Evolutionary conservation across 1,139 yeast genomes (phyloP).

Genomic region (Magnusiomyces starmeri): DNA sequence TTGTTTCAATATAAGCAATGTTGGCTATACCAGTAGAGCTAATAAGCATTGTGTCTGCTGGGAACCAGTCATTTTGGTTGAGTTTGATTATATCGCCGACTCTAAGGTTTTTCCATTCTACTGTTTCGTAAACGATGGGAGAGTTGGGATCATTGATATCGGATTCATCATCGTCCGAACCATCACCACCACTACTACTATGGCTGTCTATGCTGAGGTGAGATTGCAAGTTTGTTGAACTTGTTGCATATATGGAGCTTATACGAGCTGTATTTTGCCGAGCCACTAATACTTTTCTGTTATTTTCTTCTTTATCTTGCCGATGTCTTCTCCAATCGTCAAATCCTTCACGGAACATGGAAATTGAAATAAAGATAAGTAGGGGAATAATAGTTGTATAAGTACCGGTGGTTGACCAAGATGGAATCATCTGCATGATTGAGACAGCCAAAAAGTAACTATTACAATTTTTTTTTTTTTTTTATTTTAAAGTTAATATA

Average conservation of each 20-base stretch:
- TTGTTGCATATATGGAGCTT: not conserved
- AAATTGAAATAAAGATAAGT: slow-evolving; percentile 77
- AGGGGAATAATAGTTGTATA: slow-evolving; percentile 89
- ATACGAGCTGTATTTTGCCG: slow-evolving; percentile 6
- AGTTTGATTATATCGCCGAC: slow-evolving; percentile 81
- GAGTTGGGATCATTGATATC: slow-evolving; percentile 14
- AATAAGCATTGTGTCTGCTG: slow-evolving; percentile 76
- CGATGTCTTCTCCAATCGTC: slow-evolving; percentile 88
- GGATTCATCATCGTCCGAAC: slow-evolving; percentile 2
- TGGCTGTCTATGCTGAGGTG: no score
- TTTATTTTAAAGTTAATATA: not conserved
- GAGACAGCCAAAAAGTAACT: slow-evolving; percentile 72
- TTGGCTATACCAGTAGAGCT: slow-evolving; percentile 54
- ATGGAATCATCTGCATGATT: slow-evolving; percentile 89
- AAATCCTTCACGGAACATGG: slow-evolving; percentile 86
- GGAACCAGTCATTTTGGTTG: slow-evolving; percentile 81
- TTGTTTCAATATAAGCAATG: slow-evolving; percentile 83
- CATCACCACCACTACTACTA: not conserved
- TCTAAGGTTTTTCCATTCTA: slow-evolving; percentile 62
- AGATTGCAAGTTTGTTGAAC: not conserved
- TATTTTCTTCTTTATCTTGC: slow-evolving; percentile 80
- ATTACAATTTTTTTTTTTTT: no score
- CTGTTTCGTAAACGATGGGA: slow-evolving; percentile 34
- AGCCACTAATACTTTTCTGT: slow-evolving; percentile 44
- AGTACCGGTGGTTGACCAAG: slow-evolving; percentile 98